Base-by-base conservation (phyloP, 176 grass and related monocot species). In the Raddia guianensis region DNA sequence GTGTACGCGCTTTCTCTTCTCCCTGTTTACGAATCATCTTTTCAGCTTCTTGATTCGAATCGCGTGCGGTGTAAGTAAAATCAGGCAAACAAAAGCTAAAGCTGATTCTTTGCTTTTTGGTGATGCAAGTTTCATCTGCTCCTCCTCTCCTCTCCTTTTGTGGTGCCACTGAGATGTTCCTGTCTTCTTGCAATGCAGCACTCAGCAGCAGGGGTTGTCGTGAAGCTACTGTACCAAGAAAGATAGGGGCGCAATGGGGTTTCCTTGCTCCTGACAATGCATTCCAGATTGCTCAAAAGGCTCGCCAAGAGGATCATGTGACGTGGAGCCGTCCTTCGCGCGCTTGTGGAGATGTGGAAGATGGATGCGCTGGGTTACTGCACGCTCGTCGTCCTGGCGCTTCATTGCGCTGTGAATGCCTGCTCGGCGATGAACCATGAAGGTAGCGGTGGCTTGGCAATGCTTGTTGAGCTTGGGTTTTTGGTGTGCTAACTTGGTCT, bases 371-470 rank as follows among this genome's bases (percentile, higher is more conserved):
- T 87, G 62, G 37, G 40, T 18, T 91, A 57, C 86, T 68, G 82
- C 13, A 61, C 83, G 34, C 77, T 79, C 42, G 8, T 70, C 45
- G 34, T 67, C 61, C 69, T 95, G 57, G 40, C 82, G 63, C 56
- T 99, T 84, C 86, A 90, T 61, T 80, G 89, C 49, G 40, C 79
- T 14, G 61, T 56, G 50, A 43, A 69, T 72, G 86, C 64, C 65
- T 99, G 96, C 89, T 85, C 76, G 8, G 88, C 96, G 35, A 18
- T 95, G 54, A 99, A 95, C 83, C 82, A 81, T 50, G 97, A 99
- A 88, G 97, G 97, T 99, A 86, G 18, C n/a, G 32, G 52, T 43
- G 37, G 68, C 19, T 82, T 16, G 9, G 40, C n/a, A 11, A 8
- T 59, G 50, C 37, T 70, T 61, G 20, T 70, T 14, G 66, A 75